Conservation (phyloP, 768 basidiomycete genomes). For the Lentinula guzmanii region DNA sequence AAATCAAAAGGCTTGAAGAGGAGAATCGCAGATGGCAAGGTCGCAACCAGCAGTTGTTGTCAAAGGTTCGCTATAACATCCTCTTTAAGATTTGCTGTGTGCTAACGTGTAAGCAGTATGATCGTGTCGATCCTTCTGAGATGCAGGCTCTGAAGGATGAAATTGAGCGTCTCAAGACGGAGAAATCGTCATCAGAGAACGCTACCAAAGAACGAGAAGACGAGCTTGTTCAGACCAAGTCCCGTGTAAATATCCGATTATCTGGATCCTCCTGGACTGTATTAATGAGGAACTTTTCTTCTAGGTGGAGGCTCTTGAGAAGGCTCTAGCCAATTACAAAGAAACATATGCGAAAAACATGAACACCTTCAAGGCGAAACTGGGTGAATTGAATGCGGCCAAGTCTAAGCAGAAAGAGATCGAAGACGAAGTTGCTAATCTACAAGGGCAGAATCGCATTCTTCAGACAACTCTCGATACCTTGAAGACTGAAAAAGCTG, state of each 20-base stretch:
- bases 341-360: conserved; percentile 13
- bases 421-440: conserved; percentile 29
- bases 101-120: conserved; percentile 45
- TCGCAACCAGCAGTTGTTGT: conserved; percentile 72
- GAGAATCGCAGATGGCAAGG: conserved; percentile 83
- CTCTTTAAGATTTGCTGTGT: neutral
- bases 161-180: conserved; percentile 44
- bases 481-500: conserved; percentile 15
- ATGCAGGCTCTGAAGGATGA: conserved; percentile 75
- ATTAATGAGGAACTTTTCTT: neutral
- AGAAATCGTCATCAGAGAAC: conserved; percentile 21
- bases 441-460: conserved; percentile 29
- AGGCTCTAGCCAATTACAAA: conserved; percentile 30
- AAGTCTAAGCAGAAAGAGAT: conserved; percentile 27
- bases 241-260: conserved; percentile 21
- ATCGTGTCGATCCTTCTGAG: conserved; percentile 84
- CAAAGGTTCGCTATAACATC: conserved; percentile 48
- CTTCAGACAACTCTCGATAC: conserved; percentile 19
- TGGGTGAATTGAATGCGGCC: conserved; percentile 29
- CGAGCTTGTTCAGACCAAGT: conserved; percentile 17
- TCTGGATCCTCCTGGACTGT: conserved; percentile 6
- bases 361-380: conserved; percentile 20
- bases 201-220: conserved; percentile 23
- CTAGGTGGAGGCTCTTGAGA: conserved; percentile 40
- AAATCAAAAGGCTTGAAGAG: conserved; percentile 64